These are phyloP conservation scores for Cystobasidium tubakii DNA, from an alignment of 768 basidiomycete species.

Conservation along the genomic window DNA sequence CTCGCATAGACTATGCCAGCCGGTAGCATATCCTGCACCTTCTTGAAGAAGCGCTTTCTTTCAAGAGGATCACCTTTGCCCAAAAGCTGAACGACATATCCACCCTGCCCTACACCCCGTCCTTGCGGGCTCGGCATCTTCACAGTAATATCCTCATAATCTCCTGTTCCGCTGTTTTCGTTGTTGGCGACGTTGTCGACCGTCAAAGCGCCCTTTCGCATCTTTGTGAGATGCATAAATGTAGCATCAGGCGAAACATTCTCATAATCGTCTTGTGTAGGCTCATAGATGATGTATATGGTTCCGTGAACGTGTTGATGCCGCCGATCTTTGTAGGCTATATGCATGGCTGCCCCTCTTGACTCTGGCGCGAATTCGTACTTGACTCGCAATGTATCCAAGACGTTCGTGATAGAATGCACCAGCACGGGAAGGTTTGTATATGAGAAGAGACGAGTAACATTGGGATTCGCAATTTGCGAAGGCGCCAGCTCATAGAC, in stretches of 20 bases:
- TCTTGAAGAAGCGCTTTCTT: conserved; percentile 27
- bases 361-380: conserved; percentile 3
- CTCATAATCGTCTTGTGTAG: conserved; percentile 26
- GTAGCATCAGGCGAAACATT: background rate
- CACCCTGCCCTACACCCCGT: conserved; percentile 25
- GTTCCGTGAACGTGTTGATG: conserved; percentile 19
- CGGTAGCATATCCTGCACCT: conserved; percentile 20
- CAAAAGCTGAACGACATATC: conserved; percentile 16
- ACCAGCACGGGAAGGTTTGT: background rate
- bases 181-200: background rate
- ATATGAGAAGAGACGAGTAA: conserved; percentile 28
- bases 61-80: conserved; percentile 28
- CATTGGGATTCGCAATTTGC: conserved; percentile 22
- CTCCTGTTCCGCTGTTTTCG: conserved; percentile 1
- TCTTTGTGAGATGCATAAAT: background rate
- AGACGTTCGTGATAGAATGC: background rate
- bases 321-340: conserved; percentile 3
- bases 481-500: conserved; percentile 23
- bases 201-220: conserved; percentile 2
- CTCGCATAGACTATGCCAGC: conserved; percentile 12
- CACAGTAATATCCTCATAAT: background rate
- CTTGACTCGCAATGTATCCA: background rate
- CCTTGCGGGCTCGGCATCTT: background rate
- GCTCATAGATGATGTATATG: conserved; percentile 24
- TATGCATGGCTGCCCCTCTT: conserved; percentile 13